These are phyloP conservation scores for Guyanaporus albipodus DNA, from an alignment of 768 basidiomycete genomes.

Conservation along the genomic window DNA sequence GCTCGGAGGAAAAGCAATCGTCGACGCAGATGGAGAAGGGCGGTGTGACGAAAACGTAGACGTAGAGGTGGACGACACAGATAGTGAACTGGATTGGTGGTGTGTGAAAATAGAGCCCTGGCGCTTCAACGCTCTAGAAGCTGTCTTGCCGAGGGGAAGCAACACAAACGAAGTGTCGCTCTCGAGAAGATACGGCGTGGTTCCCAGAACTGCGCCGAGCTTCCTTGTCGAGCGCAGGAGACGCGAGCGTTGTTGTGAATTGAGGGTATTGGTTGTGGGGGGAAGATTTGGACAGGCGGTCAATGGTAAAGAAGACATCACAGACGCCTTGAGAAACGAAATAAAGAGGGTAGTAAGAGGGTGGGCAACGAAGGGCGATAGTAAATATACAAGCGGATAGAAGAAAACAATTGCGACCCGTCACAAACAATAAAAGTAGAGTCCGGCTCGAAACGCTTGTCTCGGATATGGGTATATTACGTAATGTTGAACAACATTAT, in stretches of 20 bases:
- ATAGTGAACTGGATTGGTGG: constrained; percentile 15
- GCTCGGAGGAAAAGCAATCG: constrained; percentile 10
- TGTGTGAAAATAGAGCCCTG: constrained; percentile 33
- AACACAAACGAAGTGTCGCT: constrained; percentile 15
- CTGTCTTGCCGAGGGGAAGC: constrained; percentile 21
- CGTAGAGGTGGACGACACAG: constrained; percentile 19
- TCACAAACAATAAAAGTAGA: constrained; percentile 1
- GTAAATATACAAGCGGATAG: constrained; percentile 5
- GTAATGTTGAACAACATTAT: too few relatives aligned
- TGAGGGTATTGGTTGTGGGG: constrained; percentile 34
- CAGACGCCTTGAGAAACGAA: constrained; percentile 9
- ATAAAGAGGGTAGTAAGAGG: not conserved
- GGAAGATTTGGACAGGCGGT: constrained; percentile 24
- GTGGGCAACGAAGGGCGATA: not conserved
- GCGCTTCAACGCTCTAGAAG: constrained; percentile 23
- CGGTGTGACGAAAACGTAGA: constrained; percentile 7
- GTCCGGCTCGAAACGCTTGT: too few relatives aligned
- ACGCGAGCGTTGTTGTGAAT: constrained; percentile 30
- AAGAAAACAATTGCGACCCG: constrained; percentile 8
- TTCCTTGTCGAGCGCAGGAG: constrained; percentile 38
- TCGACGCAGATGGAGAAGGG: constrained; percentile 18
- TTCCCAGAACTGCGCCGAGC: constrained; percentile 34
- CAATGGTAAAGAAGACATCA: constrained; percentile 23
- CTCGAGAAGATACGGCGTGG: constrained; percentile 36
- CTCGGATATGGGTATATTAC: constrained; percentile 11